Percentiles rank a stretch among this genome's conserved stretches.
Conservation (phyloP, 2,329 filamentous ascomycete genomes). For the Plenodomus lindquistii region DNA sequence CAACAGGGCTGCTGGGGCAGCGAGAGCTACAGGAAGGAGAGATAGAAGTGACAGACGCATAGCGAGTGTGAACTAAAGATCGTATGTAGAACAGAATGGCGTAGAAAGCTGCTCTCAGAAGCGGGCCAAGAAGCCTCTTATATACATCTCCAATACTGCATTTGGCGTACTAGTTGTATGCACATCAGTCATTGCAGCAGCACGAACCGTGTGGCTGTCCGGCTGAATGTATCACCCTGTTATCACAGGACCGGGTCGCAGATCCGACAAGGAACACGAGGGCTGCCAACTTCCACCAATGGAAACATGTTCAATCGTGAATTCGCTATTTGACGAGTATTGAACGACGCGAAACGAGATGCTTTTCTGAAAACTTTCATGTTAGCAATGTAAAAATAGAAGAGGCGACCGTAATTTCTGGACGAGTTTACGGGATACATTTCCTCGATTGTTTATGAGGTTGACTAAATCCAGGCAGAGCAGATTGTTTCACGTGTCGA, state of each 20-base stretch:
- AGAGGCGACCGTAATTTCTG: not conserved
- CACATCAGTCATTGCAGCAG: not conserved
- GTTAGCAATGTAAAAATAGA: not conserved
- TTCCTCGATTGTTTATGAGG: not conserved
- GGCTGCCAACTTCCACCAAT: not conserved
- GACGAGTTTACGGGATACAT: not conserved
- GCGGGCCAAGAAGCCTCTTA: no score
- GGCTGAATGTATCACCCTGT: not conserved
- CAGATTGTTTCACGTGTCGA: not conserved
- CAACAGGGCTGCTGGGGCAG: conserved; percentile 11
- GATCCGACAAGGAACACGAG: not conserved
- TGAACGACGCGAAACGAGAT: not conserved
- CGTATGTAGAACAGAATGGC: not conserved
- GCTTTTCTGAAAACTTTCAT: not conserved
- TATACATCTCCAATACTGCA: no score
- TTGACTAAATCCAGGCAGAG: not conserved
- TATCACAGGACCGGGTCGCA: not conserved
- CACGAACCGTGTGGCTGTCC: not conserved
- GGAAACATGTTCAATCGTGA: not conserved
- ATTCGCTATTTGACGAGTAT: not conserved
- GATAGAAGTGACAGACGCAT: conserved; percentile 20
- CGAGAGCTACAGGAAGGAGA: conserved; percentile 18
- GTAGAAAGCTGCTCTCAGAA: not conserved
- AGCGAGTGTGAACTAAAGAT: not conserved
- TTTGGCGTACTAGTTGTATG: not conserved